These are phyloP conservation scores for Pisolithus orientalis DNA, from an alignment of 768 basidiomycete genomes.

Conservation along the genomic window DNA sequence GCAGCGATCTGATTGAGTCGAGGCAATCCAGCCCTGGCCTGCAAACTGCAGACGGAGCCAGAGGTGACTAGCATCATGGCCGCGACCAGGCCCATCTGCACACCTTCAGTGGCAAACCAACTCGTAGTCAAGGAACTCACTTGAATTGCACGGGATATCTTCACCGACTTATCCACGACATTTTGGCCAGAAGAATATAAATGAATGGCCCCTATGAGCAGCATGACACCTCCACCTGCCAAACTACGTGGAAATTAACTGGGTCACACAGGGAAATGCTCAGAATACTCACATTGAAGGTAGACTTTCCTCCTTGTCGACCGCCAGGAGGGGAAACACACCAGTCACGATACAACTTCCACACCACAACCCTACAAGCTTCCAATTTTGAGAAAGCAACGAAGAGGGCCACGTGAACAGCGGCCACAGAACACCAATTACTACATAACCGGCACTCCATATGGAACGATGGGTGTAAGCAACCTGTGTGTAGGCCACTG, in stretches of 20 bases:
- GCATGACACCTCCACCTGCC: slow-evolving; percentile 42
- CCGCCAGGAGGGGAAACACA: slow-evolving; percentile 65
- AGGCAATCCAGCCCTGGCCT: slow-evolving; percentile 63
- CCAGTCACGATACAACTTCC: slow-evolving; percentile 46
- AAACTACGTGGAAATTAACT: slow-evolving; percentile 29
- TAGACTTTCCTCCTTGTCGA: slow-evolving; percentile 65
- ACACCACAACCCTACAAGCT: slow-evolving; percentile 37
- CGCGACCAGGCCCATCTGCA: slow-evolving; percentile 40
- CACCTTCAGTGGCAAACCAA: background rate
- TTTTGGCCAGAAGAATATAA: slow-evolving; percentile 3
- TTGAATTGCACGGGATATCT: slow-evolving; percentile 13
- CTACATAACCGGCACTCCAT: slow-evolving; percentile 61
- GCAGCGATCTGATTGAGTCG: slow-evolving; percentile 50
- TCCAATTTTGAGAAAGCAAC: slow-evolving; percentile 20
- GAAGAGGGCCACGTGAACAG: slow-evolving; percentile 40
- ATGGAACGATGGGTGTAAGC: slow-evolving; percentile 68
- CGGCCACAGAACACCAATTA: slow-evolving; percentile 66
- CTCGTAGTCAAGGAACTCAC: slow-evolving; percentile 7
- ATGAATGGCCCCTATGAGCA: slow-evolving; percentile 28
- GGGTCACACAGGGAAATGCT: background rate
- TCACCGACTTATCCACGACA: background rate
- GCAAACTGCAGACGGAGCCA: slow-evolving; percentile 53
- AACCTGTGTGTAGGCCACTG: slow-evolving; percentile 30
- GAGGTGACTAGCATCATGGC: slow-evolving; percentile 47
- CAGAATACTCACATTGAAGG: slow-evolving; percentile 45